Base-by-base conservation (phyloP, 2,329 filamentous ascomycete species). In the Plectosphaerella cucumerina region DNA sequence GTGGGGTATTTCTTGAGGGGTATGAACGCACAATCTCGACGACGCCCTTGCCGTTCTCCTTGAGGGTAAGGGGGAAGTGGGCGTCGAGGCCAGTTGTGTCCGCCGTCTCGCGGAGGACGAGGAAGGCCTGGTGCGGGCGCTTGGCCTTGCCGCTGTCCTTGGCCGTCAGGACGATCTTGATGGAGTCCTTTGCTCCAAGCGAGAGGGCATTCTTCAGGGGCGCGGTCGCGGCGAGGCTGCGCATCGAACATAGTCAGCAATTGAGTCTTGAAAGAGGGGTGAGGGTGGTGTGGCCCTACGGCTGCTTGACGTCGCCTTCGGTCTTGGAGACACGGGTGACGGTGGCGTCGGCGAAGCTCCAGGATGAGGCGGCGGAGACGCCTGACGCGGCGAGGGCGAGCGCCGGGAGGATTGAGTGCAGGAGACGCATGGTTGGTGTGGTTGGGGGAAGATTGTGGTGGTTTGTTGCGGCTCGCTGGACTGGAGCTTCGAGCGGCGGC, bases 51-150 rank as follows among this genome's bases (percentile, higher is more conserved):
- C 94, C 94, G 62, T 79, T 90, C 10, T 94, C 89, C 74, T 96
- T 96, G 45, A 96, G 75, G 11, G 74, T 85, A 60, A 99, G 78
- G 2, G 91, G 84, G 62, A 93, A 96, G 1, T 92, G 91, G 21
- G 91, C 86, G 69, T 97, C 92, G 44, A 99, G 76, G 34, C 89
- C 90, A 10, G 47, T 18, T 11, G 85, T 86, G 12, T 77, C 73
- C 11, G 79, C 74, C 21, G 53, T 52, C 60, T 97, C 91, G 60
- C 82, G 85, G 52, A 99, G 71, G 15, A 94, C 78, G 49, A 99
- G 78, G 75, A 97, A 97, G 6, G 91, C 91, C 72, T 99, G 94
- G 71, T 99, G 94, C 60, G 94, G 90, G 58, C 89, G 84, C 77
- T 91, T 93, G 44, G 82, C 80, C 60, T 84, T 86, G 70, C 85